Evolutionary conservation across 1,139 yeast species (phyloP), one percentile per base, ranked within the genome.

Genomic region (Saccharomyces hybrid): DNA sequence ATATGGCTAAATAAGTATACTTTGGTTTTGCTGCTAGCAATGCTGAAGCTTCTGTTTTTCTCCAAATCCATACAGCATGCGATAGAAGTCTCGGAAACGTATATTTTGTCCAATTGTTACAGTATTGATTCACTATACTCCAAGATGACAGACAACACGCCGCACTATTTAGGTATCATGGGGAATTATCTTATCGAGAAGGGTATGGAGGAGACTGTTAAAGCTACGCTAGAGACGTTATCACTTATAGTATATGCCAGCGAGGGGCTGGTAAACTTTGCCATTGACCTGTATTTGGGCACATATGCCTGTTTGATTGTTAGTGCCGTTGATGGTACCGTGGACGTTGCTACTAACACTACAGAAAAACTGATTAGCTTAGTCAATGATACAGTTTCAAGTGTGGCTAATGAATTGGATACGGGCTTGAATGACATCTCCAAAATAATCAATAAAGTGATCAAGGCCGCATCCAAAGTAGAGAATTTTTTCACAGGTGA

Each of bases 231-330:
- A 27, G 63, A 69, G 2, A 61, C 76, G 1, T 53, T 81, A 34
- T 65, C 74, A 2, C 57, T 83, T 41, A 61, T 81, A 14, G 67
- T 88, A 0, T 76, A 80, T 0, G 84, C 84, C 0, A 72, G 84
- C 13, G 84, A 87, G 61, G 76, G 78, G 49, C 60, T 90, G 41
- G 67, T 88, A 0, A 64, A 81, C 9, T 90, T 93, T 64, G 74
- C 82, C 26, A 71, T 93, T 16, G 90, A 88, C 47, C 64, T 91
- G 58, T 79, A 86, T 52, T 71, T 90, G 7, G 98, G 97, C 0
- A 91, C 98, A 0, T 88, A 87, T 69, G 83, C 88, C 0, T 93
- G 99, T 70, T 73, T 93, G 26, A 69, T 89, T 6, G 82, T 87
- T 0, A 84, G 95, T 5, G 80, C 91, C 0, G 73, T 90, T 7